phyloP scores from a whole-genome alignment of 2,329 filamentous ascomycete genomes.

The Ophiosphaerella narmari region DNA sequence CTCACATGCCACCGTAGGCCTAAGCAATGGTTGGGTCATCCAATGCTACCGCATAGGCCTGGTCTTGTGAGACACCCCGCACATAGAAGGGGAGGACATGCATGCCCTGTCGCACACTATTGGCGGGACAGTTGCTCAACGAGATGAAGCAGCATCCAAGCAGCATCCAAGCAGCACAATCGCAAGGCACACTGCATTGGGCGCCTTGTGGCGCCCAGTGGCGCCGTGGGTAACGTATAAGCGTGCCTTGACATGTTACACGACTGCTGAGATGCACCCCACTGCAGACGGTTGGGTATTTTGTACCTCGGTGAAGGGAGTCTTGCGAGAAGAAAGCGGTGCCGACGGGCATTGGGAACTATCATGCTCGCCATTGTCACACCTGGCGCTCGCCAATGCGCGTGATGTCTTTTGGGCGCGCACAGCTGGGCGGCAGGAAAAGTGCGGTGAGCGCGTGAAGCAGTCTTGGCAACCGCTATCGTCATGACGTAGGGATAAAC shows the following conservation, averaged over 20 bases:
- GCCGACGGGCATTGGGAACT: not conserved
- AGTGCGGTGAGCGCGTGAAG: constrained; percentile 22
- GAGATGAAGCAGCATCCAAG: constrained; percentile 7
- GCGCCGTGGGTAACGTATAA: constrained; percentile 18
- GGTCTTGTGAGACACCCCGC: constrained; percentile 21
- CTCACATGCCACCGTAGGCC: too few species aligned
- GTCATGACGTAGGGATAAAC: constrained; percentile 18
- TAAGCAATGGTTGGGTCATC: too few species aligned
- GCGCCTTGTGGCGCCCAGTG: constrained; percentile 19
- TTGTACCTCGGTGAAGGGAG: not conserved
- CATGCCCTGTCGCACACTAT: constrained; percentile 12
- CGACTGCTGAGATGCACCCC: not conserved
- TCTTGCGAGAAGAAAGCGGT: not conserved
- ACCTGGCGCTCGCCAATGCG: constrained; percentile 1
- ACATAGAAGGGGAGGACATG: constrained; percentile 25
- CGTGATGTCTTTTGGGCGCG: constrained; percentile 5
- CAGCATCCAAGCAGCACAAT: not conserved
- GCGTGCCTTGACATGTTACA: constrained; percentile 17
- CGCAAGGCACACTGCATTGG: not conserved
- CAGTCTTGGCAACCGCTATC: constrained; percentile 13
- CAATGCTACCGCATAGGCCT: not conserved
- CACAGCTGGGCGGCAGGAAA: constrained; percentile 6
- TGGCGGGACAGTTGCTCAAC: constrained; percentile 14
- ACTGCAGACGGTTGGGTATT: not conserved
- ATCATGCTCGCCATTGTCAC: not conserved